phyloP scores from a whole-genome alignment of 2,329 filamentous ascomycete species.

The Phaeosphaeria sp. region DNA sequence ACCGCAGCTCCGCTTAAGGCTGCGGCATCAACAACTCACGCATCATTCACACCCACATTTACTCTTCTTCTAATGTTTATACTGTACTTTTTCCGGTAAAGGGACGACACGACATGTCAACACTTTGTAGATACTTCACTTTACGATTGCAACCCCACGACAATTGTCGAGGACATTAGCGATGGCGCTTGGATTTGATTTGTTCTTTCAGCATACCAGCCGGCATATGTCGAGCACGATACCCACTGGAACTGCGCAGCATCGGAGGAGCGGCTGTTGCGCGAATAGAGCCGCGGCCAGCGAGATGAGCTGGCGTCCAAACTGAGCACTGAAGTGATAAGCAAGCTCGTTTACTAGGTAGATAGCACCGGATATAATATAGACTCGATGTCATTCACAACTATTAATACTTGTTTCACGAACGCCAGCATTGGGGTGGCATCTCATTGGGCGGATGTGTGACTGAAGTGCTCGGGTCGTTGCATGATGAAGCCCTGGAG shows the following conservation, averaged over 20 bases:
- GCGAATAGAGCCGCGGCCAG: not conserved
- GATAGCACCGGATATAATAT: not conserved
- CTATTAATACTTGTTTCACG: not conserved
- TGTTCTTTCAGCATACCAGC: not conserved
- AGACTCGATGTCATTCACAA: not conserved
- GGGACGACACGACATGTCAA: conserved; percentile 15
- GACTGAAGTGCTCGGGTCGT: not conserved
- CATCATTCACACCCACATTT: conserved; percentile 36
- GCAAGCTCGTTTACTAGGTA: conserved; percentile 3
- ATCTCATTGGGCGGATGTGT: conserved; percentile 1
- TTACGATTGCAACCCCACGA: conserved; percentile 21
- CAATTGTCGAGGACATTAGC: conserved; percentile 41
- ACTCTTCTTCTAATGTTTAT: conserved; percentile 45
- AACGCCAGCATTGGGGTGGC: not conserved
- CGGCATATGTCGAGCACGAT: conserved; percentile 5
- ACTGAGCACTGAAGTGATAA: not conserved
- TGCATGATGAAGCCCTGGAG: not conserved
- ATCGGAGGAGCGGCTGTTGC: conserved; percentile 4
- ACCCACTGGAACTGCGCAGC: conserved; percentile 8
- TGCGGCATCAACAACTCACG: conserved; percentile 27
- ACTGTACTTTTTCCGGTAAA: conserved; percentile 40
- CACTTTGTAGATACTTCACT: conserved; percentile 29
- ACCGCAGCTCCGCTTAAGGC: conserved; percentile 53
- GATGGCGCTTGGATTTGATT: conserved; percentile 38
- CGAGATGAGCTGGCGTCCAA: conserved; percentile 2